Percentiles rank a stretch among this genome's conserved stretches.
phyloP scores from a whole-genome alignment of 306 rosid genomes.

The Heteromeles arbutifolia region DNA sequence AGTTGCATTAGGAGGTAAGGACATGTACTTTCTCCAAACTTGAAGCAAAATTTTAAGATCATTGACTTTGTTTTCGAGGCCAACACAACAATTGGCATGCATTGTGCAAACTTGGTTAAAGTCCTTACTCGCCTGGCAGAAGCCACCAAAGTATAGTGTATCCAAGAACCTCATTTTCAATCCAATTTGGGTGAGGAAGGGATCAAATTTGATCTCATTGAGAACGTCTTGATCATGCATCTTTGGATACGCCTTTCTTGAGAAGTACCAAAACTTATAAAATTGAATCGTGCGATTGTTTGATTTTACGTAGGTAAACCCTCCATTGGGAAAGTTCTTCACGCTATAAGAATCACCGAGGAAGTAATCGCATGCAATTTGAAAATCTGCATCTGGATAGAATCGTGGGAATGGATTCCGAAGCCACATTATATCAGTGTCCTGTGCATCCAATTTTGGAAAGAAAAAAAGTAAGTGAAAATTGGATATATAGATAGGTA shows the following conservation, averaged over 20 bases:
- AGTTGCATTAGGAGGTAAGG: neutral
- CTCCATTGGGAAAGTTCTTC: conserved; percentile 60
- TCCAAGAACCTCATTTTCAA: conserved; percentile 54
- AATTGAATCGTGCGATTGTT: conserved; percentile 43
- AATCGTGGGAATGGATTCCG: conserved; percentile 58
- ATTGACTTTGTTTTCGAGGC: conserved; percentile 54
- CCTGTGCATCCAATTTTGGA: conserved; percentile 31
- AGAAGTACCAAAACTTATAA: conserved; percentile 62
- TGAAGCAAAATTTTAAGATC: conserved; percentile 65
- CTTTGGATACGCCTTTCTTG: conserved; percentile 31
- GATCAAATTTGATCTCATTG: conserved; percentile 43
- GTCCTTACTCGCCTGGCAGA: conserved; percentile 48
- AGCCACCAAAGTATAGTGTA: conserved; percentile 67
- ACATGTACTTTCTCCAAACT: conserved; percentile 61
- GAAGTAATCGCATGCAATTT: conserved; percentile 67
- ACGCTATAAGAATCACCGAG: conserved; percentile 35
- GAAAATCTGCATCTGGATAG: conserved; percentile 56
- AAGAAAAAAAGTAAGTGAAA: no score
- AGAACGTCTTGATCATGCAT: conserved; percentile 81
- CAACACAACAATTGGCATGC: conserved; percentile 94
- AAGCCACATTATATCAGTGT: conserved; percentile 83
- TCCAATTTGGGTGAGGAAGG: conserved; percentile 20
- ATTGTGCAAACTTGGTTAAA: conserved; percentile 47
- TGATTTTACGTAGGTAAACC: conserved; percentile 61
- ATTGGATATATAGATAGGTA: neutral